phyloP scores from a whole-genome alignment of 768 basidiomycete species.

The Suillus bovinus region DNA sequence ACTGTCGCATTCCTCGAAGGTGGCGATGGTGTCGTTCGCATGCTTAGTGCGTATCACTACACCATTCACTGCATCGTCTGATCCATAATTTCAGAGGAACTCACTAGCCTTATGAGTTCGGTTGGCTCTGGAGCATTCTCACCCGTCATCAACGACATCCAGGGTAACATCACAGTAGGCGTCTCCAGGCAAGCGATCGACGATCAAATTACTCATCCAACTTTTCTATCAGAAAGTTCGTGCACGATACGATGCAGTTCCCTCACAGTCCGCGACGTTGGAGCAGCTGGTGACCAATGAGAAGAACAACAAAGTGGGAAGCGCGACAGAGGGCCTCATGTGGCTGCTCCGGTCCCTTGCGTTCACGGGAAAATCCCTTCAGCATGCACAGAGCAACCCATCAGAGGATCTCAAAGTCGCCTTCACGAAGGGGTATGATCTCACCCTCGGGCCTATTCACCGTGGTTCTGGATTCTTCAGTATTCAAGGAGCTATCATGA shows the following conservation, averaged over 20 bases:
- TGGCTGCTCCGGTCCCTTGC: conserved; percentile 92
- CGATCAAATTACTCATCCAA: not conserved
- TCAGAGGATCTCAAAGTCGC: conserved; percentile 55
- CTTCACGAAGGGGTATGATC: conserved; percentile 82
- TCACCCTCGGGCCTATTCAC: conserved; percentile 6
- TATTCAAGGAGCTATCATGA: conserved; percentile 1
- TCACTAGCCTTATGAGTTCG: conserved; percentile 2
- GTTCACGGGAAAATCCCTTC: conserved; percentile 85
- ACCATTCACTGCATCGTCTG: not conserved
- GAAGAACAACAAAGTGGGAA: conserved; percentile 81
- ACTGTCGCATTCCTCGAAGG: conserved; percentile 89
- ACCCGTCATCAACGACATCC: conserved; percentile 83
- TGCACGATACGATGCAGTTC: conserved; percentile 69
- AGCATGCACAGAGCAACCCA: conserved; percentile 66
- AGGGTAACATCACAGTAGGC: conserved; percentile 86
- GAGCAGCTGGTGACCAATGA: conserved; percentile 85
- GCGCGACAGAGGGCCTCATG: conserved; percentile 88
- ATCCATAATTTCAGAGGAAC: not conserved
- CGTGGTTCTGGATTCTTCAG: not conserved
- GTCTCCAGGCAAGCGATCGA: not conserved
- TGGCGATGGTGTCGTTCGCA: conserved; percentile 78
- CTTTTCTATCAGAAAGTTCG: conserved; percentile 76
- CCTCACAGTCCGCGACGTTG: conserved; percentile 69
- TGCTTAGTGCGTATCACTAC: conserved; percentile 69
- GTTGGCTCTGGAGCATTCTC: conserved; percentile 76